Evolutionary conservation across 148 eudicot genomes (phyloP), one percentile per base, ranked within the genome.

Genomic region (Vaccinium corymbosum): DNA sequence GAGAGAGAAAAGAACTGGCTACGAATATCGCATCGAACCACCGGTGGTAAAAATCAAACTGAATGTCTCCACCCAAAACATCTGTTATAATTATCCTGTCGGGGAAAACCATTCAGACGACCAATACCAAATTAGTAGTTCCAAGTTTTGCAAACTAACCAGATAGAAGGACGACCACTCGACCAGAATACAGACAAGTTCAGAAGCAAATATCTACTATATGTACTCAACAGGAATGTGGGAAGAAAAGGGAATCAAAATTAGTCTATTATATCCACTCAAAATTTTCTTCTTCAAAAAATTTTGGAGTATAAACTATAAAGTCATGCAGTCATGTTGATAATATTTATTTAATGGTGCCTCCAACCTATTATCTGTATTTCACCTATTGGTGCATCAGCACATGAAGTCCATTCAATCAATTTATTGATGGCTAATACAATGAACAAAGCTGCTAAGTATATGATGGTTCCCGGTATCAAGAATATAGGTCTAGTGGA

Each of bases 1-100:
- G 89, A 77, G 99, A 96, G 71, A 96, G 94, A 89, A 96, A 96
- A 70, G 99, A 95, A 84, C 99, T 96, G 51, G 99, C 99, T 62
- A 92, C 99, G 75, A 96, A 96, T 81, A 96, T 96, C 22, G 99
- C 99, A 84, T 96, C 99, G 82, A 96, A 96, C 99, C 99, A 96
- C 17, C 99, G 92, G 87, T 94, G 99, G 86, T 96, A 96, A 84
- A 96, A 94, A 85, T 96, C 99, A 81, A 96, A 96, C 83, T 96
- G 99, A 86, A 96, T 96, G 80, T 96, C 99, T 75, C 98, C 98
- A 76, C 98, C 99, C 91, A 96, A 86, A 55, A 94, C 98, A 89
- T 96, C 99, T n/a, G 99, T 96, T 74, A 96, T 96, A 42, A 96
- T 96, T 89, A 94, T 86, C 95, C 99, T 96, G 94, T 86, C 19